Base-by-base conservation (phyloP, 2,329 filamentous ascomycete genomes). In the Ophiostoma montium region DNA sequence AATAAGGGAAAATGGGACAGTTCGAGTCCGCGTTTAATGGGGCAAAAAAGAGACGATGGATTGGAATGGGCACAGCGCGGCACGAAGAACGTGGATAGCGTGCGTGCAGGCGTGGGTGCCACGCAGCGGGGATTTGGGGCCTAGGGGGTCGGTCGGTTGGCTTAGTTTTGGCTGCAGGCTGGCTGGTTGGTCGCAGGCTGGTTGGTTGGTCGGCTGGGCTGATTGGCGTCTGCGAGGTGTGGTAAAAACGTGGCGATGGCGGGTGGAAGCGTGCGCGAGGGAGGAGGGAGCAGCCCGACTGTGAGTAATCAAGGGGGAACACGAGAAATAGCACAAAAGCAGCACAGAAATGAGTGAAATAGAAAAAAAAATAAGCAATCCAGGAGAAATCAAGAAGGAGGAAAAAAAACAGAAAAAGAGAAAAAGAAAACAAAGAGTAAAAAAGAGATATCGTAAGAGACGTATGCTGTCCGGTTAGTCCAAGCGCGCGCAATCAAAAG, bases 231-330 rank as follows among this genome's bases (percentile, higher is more conserved):
- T 8, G 21, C 15, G 21, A 27, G 19, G 23, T 42, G 23, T 42
- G 39, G 39, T 30, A 42, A 42, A 41, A 42, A 42, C 39, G 39
- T 42, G 39, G 39, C 39, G 39, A 42, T 30, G 9, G 27, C 39
- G 39, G 30, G 39, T 27, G 23, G 23, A 27, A 27, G 23, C 23
- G 23, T 27, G 23, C 5, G 23, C 23, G 23, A 27, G 23, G 23
- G 8, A 27, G 23, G 8, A 27, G 8, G 23, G 8, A 27, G 8
- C 23, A 27, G 8, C 23, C 23, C 21, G 38, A 30, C 21, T 41
- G 23, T 10, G 38, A 27, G 38, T 2, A 7, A 23, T 9, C n/a
- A 21, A 27, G 23, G 23, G 23, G 23, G 23, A 8, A 8, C 23
- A 5, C 23, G 8, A 27, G 23, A 27, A 27, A 27, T 18, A 23